Conservation (phyloP, 345 rosid species). For the Lumnitzera racemosa region DNA sequence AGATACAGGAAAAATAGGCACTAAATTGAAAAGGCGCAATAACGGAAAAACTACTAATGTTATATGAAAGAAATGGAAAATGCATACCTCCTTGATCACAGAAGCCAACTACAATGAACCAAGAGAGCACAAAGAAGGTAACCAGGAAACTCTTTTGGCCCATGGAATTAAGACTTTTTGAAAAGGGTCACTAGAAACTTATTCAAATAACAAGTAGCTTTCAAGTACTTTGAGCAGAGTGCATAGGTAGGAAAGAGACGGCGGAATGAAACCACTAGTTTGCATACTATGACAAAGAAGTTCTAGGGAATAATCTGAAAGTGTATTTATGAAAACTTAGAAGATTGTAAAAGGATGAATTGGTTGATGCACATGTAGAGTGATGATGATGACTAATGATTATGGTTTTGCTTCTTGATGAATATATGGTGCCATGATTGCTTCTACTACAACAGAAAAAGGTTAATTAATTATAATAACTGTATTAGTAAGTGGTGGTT, state of each 20-base stretch:
- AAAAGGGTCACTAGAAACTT: too few relatives aligned
- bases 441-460: too few relatives aligned
- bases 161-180: conserved; percentile 17
- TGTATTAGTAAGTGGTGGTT: too few relatives aligned
- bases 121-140: conserved; percentile 28
- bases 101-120: conserved; percentile 28
- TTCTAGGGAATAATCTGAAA: neutral
- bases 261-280: too few relatives aligned
- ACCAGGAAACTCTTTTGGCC: conserved; percentile 33
- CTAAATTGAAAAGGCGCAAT: too few relatives aligned
- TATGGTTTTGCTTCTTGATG: too few relatives aligned
- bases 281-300: neutral
- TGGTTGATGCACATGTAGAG: too few relatives aligned
- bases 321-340: neutral
- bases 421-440: too few relatives aligned
- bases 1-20: too few relatives aligned
- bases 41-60: too few relatives aligned
- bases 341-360: neutral
- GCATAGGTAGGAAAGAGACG: neutral
- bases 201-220: neutral
- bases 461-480: too few relatives aligned
- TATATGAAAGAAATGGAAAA: neutral
- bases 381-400: too few relatives aligned
- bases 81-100: conserved; percentile 59
- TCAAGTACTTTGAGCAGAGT: neutral